phyloP scores from a whole-genome alignment of 2,329 filamentous ascomycete species.

The Laburnicola sp. region DNA sequence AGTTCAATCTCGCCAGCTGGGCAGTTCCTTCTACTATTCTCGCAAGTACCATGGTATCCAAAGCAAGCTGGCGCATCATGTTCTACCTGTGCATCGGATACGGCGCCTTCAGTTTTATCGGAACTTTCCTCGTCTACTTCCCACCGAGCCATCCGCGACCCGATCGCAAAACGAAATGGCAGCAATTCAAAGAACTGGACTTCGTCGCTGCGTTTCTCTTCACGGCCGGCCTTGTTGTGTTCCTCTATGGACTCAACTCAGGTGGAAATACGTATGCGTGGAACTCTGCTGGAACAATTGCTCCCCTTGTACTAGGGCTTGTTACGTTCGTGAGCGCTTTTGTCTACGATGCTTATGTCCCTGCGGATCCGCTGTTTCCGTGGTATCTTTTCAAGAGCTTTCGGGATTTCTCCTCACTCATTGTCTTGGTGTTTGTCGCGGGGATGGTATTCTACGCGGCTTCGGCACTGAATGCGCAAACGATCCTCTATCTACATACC shows the following conservation, averaged over 20 bases:
- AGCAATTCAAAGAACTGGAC: conserved; percentile 44
- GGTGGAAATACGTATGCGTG: conserved; percentile 43
- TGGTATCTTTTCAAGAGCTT: conserved; percentile 33
- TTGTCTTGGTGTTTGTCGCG: conserved; percentile 32
- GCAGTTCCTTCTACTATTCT: conserved; percentile 46
- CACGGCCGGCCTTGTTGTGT: conserved; percentile 47
- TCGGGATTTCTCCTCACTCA: conserved; percentile 31
- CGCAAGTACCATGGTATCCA: conserved; percentile 36
- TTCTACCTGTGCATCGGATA: conserved; percentile 51
- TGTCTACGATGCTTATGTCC: conserved; percentile 22
- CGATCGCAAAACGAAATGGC: conserved; percentile 32
- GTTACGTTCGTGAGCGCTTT: conserved; percentile 23
- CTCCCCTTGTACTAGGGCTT: conserved; percentile 29
- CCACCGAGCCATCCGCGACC: conserved; percentile 51
- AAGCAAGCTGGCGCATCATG: conserved; percentile 46
- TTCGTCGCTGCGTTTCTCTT: conserved; percentile 51
- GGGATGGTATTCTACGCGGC: conserved; percentile 37
- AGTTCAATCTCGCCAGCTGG: conserved; percentile 29
- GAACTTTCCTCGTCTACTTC: conserved; percentile 53
- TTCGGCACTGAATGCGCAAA: conserved; percentile 24
- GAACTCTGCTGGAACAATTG: conserved; percentile 27
- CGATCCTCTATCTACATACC: conserved; percentile 24
- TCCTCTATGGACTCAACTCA: conserved; percentile 51
- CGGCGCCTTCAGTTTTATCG: conserved; percentile 44
- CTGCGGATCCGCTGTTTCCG: conserved; percentile 33